phyloP scores from a whole-genome alignment of 179 eudicot species.

The Drosera spatulata region DNA sequence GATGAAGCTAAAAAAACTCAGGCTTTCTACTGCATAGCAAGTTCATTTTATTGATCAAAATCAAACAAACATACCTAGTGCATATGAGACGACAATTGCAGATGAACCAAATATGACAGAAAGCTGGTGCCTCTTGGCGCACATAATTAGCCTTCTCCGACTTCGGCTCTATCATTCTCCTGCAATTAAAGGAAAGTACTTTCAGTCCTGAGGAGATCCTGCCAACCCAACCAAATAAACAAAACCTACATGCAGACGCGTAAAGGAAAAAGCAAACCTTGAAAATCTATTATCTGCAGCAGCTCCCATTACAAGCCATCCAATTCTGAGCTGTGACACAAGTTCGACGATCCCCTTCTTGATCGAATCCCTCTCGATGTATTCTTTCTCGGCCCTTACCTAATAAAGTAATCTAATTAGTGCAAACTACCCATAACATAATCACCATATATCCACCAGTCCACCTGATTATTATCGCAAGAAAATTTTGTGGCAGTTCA shows the following conservation, averaged over 20 bases:
- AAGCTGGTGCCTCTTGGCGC: constrained; percentile 46
- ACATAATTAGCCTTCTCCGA: constrained; percentile 73
- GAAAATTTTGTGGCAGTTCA: no score
- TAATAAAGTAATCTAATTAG: constrained; percentile 5
- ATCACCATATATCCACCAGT: neutral
- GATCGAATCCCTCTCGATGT: constrained; percentile 45
- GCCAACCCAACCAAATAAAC: neutral
- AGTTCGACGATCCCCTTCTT: constrained; percentile 70
- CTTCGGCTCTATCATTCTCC: constrained; percentile 69
- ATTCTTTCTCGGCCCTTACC: constrained; percentile 46
- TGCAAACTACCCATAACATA: neutral
- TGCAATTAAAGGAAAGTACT: constrained; percentile 15
- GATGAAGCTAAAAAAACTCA: neutral
- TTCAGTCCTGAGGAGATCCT: neutral
- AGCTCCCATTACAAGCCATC: constrained; percentile 87
- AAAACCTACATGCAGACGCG: neutral
- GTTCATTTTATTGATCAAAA: neutral
- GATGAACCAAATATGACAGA: constrained; percentile 71
- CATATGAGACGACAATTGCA: constrained; percentile 57
- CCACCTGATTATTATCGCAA: no score
- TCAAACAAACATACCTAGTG: constrained; percentile 50
- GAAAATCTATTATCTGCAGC: constrained; percentile 58
- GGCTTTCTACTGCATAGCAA: neutral
- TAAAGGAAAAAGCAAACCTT: constrained; percentile 22
- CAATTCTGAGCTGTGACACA: constrained; percentile 37